Evolutionary conservation across 805 yeast genomes (phyloP), one percentile per base, ranked within the genome.

Genomic region (Blastobotrys peoriensis): DNA sequence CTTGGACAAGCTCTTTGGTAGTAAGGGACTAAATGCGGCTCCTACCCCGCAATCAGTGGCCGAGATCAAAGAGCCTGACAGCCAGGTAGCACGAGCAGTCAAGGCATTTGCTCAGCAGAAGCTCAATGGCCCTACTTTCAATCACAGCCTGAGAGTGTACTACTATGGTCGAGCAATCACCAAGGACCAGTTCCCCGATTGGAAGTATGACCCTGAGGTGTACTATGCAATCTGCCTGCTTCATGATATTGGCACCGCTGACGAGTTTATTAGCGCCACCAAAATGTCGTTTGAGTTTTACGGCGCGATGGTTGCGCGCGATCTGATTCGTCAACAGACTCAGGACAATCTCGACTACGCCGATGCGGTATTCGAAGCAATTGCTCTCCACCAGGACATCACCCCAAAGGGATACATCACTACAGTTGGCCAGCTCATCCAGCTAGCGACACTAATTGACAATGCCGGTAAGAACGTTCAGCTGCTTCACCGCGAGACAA

Each of bases 221-320:
- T 45, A 46, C 46, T n/a, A 6, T 30, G 8, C n/a, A 47, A 41
- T 15, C 44, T 44, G 13, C 39, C 55, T n/a, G 37, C 50, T 20
- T 43, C 58, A 54, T 23, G 55, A 53, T 40, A 53, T 54, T 40
- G 58, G 52, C 35, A 51, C 57, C 10, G 50, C 54, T 9, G 49
- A 40, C 19, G 43, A 47, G 39, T 45, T 48, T 28, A 37, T 49
- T 4, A 30, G 38, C 16, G 55, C 49, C 3, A 51, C 58, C 18
- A 45, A 44, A 21, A 44, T 54, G 51, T 46, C 52, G 28, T 54
- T 54, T 49, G 58, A 54, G 37, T 54, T 51, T 23, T 54, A 53
- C 23, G 58, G 58, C 4, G 58, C 52, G 6, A 38, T 48, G 20
- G 15, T 51, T 19, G 56, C 58, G 8, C 49, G 50, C 5, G 52